A percentile compares a stretch with the other conserved stretches of the same genome.
Conservation (phyloP, 2,329 filamentous ascomycete genomes). For the Talaromyces sp. region DNA sequence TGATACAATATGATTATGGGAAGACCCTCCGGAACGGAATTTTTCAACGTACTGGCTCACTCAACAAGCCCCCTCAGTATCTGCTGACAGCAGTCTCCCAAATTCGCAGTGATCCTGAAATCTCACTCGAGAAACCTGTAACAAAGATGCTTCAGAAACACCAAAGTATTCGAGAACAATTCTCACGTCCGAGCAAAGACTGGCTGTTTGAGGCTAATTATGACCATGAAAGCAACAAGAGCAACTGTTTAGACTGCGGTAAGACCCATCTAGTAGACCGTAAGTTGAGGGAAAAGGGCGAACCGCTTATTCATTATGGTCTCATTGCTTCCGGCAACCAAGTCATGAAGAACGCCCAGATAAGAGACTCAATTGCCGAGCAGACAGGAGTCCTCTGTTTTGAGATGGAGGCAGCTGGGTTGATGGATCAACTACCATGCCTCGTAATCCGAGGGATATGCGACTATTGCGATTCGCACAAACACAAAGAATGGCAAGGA, state of each 20-base stretch:
- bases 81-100: conserved; percentile 12
- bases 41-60: conserved; percentile 12
- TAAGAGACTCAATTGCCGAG: conserved; percentile 16
- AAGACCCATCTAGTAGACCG: not conserved
- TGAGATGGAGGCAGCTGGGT: conserved; percentile 16
- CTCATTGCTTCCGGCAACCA: conserved; percentile 25
- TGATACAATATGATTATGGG: conserved; percentile 14
- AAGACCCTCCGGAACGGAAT: not conserved
- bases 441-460: conserved; percentile 22
- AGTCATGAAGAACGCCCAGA: conserved; percentile 24
- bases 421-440: conserved; percentile 19
- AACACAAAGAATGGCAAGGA: conserved; percentile 21
- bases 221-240: not conserved
- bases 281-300: not conserved
- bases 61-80: conserved; percentile 18
- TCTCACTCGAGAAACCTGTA: not conserved
- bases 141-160: not conserved
- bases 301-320: conserved; percentile 23
- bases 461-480: conserved; percentile 23
- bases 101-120: not conserved
- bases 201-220: not conserved
- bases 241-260: conserved; percentile 1
- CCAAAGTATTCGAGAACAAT: not conserved
- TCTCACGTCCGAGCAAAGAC: conserved; percentile 2
- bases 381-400: conserved; percentile 15